Evolutionary conservation across 2,329 filamentous ascomycete genomes (phyloP).

Genomic region (Emydomyces testavorans): DNA sequence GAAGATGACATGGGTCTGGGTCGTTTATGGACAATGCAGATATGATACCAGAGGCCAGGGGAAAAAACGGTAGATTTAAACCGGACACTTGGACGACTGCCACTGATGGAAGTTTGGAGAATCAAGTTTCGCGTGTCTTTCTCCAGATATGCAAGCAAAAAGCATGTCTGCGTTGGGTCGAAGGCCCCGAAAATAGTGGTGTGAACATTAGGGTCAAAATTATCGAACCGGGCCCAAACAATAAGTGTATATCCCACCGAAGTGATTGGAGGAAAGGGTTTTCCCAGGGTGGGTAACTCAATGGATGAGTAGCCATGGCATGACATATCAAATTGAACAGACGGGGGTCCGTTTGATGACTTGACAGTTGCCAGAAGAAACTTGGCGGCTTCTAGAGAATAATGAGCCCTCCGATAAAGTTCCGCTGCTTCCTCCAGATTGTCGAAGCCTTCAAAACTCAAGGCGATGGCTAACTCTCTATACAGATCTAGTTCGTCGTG

Average conservation of each 20-base stretch:
- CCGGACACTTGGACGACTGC: conserved; percentile 74
- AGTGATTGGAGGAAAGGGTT: conserved; percentile 68
- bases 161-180: conserved; percentile 83
- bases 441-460: conserved; percentile 66
- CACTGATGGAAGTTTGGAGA: conserved; percentile 84
- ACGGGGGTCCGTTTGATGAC: conserved; percentile 63
- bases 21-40: conserved; percentile 73
- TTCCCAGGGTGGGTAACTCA: conserved; percentile 75
- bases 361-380: conserved; percentile 66
- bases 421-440: conserved; percentile 72
- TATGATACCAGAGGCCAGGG: conserved; percentile 78
- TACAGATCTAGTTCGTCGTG: conserved; percentile 49
- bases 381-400: conserved; percentile 45
- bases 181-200: conserved; percentile 95
- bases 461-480: conserved; percentile 52
- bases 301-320: conserved; percentile 79
- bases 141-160: conserved; percentile 85
- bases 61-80: conserved; percentile 77
- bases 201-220: conserved; percentile 72
- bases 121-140: conserved; percentile 90
- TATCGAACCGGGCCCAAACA: conserved; percentile 78
- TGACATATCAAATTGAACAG: conserved; percentile 89
- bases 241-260: conserved; percentile 79
- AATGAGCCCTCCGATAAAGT: conserved; percentile 50
- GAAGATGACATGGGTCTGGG: conserved; percentile 63